A percentile compares a stretch with the other conserved stretches of the same genome.
Conservation (phyloP, 31 red algal species). For the Odonthalia washingtoniensis region DNA sequence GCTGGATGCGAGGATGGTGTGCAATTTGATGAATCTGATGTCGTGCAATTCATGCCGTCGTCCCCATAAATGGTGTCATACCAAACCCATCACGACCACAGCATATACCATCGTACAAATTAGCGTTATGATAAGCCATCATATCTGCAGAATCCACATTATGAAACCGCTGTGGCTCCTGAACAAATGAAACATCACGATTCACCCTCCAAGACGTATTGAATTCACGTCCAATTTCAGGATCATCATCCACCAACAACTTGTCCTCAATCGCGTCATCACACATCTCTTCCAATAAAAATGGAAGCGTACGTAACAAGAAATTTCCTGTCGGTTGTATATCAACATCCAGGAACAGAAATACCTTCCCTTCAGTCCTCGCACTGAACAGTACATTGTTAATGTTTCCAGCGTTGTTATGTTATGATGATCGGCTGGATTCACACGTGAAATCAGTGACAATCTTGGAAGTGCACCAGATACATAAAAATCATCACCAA, state of each 20-base stretch:
- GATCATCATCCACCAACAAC: conserved; percentile 63
- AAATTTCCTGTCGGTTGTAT: conserved; percentile 76
- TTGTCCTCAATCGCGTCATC: conserved; percentile 65
- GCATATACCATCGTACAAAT: too few species aligned
- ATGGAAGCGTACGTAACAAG: conserved; percentile 69
- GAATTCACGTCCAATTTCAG: conserved; percentile 64
- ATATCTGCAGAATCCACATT: too few species aligned
- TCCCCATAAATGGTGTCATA: too few species aligned
- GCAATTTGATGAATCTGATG: too few species aligned
- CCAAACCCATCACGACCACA: too few species aligned
- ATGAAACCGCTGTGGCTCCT: conserved; percentile 77
- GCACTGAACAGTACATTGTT: conserved; percentile 75
- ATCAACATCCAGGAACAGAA: conserved; percentile 82
- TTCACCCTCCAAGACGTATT: conserved; percentile 76
- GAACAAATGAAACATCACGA: conserved; percentile 78
- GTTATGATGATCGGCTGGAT: conserved; percentile 83
- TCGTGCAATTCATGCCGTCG: too few species aligned
- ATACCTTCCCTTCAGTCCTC: conserved; percentile 71
- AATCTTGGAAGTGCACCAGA: conserved; percentile 74
- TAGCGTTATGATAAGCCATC: too few species aligned
- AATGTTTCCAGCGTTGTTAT: too few species aligned
- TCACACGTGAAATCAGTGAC: conserved; percentile 68
- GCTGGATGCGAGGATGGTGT: too few species aligned
- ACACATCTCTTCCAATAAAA: conserved; percentile 73
- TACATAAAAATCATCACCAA: conserved; percentile 58